Conservation (phyloP, 345 rosid genomes). For the Populus simonii region DNA sequence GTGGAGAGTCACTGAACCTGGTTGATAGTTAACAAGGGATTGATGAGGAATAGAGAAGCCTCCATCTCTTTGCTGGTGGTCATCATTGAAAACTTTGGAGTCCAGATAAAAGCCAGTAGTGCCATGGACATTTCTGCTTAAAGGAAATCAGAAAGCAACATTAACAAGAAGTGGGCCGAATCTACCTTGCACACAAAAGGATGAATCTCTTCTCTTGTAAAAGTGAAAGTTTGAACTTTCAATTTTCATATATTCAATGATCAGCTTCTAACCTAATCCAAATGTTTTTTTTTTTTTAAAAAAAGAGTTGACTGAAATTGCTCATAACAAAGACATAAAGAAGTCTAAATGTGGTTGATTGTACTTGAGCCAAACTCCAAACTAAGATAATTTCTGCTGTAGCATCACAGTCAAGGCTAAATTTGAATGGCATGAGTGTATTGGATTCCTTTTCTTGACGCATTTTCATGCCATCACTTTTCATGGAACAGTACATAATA, state of each 20-base stretch:
- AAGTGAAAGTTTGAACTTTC: no score
- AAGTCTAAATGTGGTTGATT: not conserved
- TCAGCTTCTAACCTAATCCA: not conserved
- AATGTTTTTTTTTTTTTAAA: no score
- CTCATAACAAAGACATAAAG: not conserved
- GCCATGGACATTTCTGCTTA: slow-evolving; percentile 23
- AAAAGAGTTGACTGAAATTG: not conserved
- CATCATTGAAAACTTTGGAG: slow-evolving; percentile 19
- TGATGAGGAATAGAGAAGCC: slow-evolving; percentile 28
- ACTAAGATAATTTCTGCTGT: no score
- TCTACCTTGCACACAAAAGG: not conserved
- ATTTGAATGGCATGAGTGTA: no score
- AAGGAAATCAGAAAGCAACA: not conserved
- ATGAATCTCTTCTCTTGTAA: not conserved
- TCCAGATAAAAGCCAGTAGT: slow-evolving; percentile 28
- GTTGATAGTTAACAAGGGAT: slow-evolving; percentile 21
- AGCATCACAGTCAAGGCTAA: no score
- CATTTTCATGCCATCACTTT: no score
- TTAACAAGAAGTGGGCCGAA: not conserved
- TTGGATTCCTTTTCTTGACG: not conserved
- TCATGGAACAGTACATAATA: not conserved
- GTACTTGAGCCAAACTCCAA: not conserved
- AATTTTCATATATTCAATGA: not conserved
- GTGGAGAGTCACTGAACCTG: slow-evolving; percentile 29
- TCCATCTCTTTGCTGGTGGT: slow-evolving; percentile 27